phyloP scores from a whole-genome alignment of 495 filamentous ascomycete genomes.

The Chaetomidium leptoderma region DNA sequence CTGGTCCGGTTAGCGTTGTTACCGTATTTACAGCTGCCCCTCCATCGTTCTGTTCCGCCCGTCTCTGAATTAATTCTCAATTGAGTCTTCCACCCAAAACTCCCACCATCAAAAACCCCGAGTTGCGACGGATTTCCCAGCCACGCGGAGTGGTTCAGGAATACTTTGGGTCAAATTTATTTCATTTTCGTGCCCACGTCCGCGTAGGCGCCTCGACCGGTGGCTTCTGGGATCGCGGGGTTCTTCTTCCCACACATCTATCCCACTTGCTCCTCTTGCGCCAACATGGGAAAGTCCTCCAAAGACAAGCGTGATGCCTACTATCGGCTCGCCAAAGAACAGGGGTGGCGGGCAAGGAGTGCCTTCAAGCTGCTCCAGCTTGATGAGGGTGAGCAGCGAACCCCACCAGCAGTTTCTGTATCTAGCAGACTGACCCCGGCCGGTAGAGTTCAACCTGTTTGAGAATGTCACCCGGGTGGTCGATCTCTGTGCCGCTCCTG shows the following conservation, averaged over 20 bases:
- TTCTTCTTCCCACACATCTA: neutral
- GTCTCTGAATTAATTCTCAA: neutral
- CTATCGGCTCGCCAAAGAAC: constrained; percentile 95
- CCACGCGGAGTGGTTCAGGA: too few species aligned
- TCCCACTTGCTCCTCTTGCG: neutral
- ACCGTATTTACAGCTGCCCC: constrained; percentile 9
- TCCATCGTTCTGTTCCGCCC: neutral
- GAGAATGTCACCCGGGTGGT: constrained; percentile 83
- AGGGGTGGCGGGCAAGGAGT: constrained; percentile 93
- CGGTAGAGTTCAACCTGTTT: constrained; percentile 83
- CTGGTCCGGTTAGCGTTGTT: neutral
- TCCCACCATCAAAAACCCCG: too few species aligned
- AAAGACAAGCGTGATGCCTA: constrained; percentile 99
- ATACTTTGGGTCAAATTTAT: neutral
- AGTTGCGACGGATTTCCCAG: too few species aligned
- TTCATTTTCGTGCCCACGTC: neutral
- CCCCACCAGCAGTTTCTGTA: neutral
- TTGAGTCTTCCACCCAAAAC: neutral
- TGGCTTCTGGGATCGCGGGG: too few species aligned
- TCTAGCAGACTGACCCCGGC: neutral
- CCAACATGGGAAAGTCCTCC: constrained; percentile 87
- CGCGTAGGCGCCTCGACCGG: neutral
- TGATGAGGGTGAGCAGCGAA: constrained; percentile 61
- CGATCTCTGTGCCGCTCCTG: constrained; percentile 92
- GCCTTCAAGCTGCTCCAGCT: constrained; percentile 97